phyloP scores from a whole-genome alignment of 768 basidiomycete genomes.

The Psilocybe cubensis region DNA sequence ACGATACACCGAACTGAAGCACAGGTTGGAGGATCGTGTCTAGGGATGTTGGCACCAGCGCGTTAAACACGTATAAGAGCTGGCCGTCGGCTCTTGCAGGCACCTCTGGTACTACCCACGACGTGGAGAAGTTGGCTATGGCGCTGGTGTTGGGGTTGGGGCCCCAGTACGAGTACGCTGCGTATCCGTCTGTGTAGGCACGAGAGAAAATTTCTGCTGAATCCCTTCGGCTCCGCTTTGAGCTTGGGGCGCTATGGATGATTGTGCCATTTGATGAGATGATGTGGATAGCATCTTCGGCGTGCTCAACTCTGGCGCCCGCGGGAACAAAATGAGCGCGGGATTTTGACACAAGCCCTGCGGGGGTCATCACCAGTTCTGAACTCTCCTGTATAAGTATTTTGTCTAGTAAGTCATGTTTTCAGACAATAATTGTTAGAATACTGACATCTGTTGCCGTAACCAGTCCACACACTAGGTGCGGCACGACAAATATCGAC shows the following conservation, averaged over 20 bases:
- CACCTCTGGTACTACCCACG: neutral
- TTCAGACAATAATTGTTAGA: neutral
- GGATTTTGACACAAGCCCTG: neutral
- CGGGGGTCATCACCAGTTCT: neutral
- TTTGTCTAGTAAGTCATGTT: no score
- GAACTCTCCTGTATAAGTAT: neutral
- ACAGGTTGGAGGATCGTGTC: neutral
- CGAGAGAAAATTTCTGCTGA: no score
- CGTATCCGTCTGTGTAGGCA: neutral
- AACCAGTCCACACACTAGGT: neutral
- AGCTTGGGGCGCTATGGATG: neutral
- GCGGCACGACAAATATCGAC: neutral
- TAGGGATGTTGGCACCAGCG: neutral
- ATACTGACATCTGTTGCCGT: neutral
- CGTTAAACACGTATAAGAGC: neutral
- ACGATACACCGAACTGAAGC: neutral
- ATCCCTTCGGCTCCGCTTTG: neutral
- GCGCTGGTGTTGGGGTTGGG: neutral
- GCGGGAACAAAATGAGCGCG: neutral
- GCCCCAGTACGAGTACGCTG: neutral
- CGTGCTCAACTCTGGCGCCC: neutral
- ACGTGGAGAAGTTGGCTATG: neutral
- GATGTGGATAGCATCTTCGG: neutral
- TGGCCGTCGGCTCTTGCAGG: neutral
- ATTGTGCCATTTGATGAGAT: neutral